Base-by-base conservation (phyloP, 495 filamentous ascomycete species). In the Talaromyces thailandensis region DNA sequence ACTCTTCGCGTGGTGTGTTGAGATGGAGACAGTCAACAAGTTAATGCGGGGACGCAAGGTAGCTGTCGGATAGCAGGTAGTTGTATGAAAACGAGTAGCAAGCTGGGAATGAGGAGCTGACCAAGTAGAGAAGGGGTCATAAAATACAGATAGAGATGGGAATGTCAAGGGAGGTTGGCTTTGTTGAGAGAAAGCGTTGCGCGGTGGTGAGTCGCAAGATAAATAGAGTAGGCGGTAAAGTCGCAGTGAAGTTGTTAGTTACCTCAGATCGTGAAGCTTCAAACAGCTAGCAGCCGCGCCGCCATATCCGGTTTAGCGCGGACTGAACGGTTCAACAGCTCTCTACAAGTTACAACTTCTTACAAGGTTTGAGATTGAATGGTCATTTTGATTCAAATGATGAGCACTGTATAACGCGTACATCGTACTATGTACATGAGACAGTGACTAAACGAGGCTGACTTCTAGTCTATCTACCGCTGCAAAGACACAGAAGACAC, bases 41-140 rank as follows among this genome's bases (percentile, higher is more conserved):
- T 1, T 23, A n/a, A 57, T 57, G 55, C 55, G 55, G 55, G 55
- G 55, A 57, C 55, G 55, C 55, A 57, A 31, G 16, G 26, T 31
- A 57, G 55, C 55, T 57, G 48, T 40, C 35, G 14, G 14, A 40
- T 14, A 40, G 35, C 35, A 55, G 51, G 6, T 16, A 16, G 26
- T 28, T 29, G 23, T n/a, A 16, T 55, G n/a, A 28, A 55, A 11
- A 28, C 43, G 21, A 21, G 16, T 6, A 21, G 18, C 9, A 48
- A 23, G 50, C 9, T 53, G 14, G 43, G 9, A 1, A 48, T 7
- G n/a, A 48, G 21, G n/a, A 2, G 55, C 4, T 35, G 28, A 31
- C 9, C 28, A 21, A 57, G 16, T 16, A 7, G 18, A 57, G 3
- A 57, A 12, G 9, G 2, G 28, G 8, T 16, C 4, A 50, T 23